phyloP scores from a whole-genome alignment of 768 basidiomycete genomes.

The Lentinula guzmanii region DNA sequence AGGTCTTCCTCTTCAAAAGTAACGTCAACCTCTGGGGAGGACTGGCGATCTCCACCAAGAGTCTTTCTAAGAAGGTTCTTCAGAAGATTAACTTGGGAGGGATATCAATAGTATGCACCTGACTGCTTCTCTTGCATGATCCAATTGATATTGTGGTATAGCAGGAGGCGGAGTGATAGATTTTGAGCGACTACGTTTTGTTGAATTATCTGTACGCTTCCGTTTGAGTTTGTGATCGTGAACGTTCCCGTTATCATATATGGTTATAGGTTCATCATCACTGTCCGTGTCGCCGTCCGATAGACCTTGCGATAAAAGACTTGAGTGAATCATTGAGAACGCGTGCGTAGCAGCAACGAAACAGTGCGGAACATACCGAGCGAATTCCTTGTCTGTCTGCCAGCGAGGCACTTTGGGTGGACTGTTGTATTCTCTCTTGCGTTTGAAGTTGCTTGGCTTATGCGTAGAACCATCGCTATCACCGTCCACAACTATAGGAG shows the following conservation, averaged over 20 bases:
- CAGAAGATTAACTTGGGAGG: not conserved
- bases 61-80: conserved; percentile 34
- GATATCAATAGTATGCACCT: conserved; percentile 34
- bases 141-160: conserved; percentile 45
- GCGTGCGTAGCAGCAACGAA: conserved; percentile 1
- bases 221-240: conserved; percentile 21
- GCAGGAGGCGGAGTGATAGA: conserved; percentile 77
- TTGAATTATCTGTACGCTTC: conserved; percentile 33
- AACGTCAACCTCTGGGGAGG: conserved; percentile 40
- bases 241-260: conserved; percentile 34
- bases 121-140: conserved; percentile 53
- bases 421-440: conserved; percentile 30
- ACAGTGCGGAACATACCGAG: conserved; percentile 29
- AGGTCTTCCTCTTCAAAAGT: conserved; percentile 35
- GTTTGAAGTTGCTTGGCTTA: conserved; percentile 22
- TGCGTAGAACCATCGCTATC: conserved; percentile 27
- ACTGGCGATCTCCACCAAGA: conserved; percentile 33
- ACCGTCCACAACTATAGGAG: conserved; percentile 12
- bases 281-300: conserved; percentile 28
- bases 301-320: conserved; percentile 31
- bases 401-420: conserved; percentile 23
- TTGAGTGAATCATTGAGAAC: conserved; percentile 11
- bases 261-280: conserved; percentile 38
- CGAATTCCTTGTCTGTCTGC: conserved; percentile 33
- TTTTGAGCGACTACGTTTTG: conserved; percentile 51